Base-by-base conservation (phyloP, 805 yeast genomes). In the Saturnispora gosingensis region DNA sequence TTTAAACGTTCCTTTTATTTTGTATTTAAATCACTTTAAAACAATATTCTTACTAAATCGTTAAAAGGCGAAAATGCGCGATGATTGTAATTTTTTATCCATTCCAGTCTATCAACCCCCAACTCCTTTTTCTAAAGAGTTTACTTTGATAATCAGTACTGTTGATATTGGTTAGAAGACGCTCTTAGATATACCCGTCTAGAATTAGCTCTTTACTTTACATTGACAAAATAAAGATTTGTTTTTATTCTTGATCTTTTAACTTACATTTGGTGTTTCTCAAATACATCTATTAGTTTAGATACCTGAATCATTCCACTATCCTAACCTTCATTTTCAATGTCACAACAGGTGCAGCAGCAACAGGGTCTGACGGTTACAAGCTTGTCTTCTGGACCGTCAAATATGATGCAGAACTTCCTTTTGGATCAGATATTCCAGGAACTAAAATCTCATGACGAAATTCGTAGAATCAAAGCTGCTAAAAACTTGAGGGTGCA, bases 401-500 rank as follows among this genome's bases (percentile, higher is more conserved):
- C 58, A n/a, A 51, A 43, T 22, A 52, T 54, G 24, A 51, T 59
- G 47, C 61, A 59, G 38, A 59, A 55, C 45, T 69, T 74, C 38
- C 77, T 77, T 18, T 60, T 81, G 53, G 73, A 70, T 53, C 78
- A 75, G 59, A 80, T 81, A 47, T 76, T 81, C 59, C 63, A 64
- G 48, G 82, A 80, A 45, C 65, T 81, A 45, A 72, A 71, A 60
- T 67, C 70, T 15, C 66, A 58, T 46, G 72, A 70, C 46, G 75
- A 69, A 49, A 73, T 68, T 18, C 74, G 71, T 48, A 64, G 81
- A 43, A 58, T 59, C 30, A 67, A 73, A 45, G 87, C 89, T 6
- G 91, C 95, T 0, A 70, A 72, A 20, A 93, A 87, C 58, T 72
- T 91, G 49, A 73, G 85, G 45, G 78, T 76, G 34, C 83, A 87